Evolutionary conservation across 345 rosid species (phyloP).

Genomic region (Turritis glabra): DNA sequence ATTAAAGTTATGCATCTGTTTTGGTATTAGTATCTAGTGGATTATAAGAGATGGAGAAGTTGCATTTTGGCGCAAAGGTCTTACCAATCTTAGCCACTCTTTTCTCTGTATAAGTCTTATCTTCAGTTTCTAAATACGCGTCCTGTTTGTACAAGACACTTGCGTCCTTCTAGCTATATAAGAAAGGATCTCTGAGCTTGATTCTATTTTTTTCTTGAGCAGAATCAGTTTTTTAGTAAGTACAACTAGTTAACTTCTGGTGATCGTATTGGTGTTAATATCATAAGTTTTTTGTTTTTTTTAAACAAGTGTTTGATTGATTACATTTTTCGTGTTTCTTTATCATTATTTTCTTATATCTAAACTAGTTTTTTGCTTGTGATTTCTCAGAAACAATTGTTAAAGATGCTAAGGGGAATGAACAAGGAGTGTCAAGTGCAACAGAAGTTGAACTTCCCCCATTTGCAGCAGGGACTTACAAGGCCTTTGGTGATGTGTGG

Average conservation of each 20-base stretch:
- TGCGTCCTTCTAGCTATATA: not conserved
- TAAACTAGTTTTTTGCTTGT: constrained; percentile 6
- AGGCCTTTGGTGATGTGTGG: constrained; percentile 43
- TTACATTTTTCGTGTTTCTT: not conserved
- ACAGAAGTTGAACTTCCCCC: constrained; percentile 30
- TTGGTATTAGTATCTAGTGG: not conserved
- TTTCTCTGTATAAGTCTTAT: not conserved
- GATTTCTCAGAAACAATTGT: constrained; percentile 7
- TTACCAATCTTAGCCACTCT: not conserved
- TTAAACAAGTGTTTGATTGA: not conserved
- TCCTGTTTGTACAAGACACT: not conserved
- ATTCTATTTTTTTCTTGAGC: not conserved
- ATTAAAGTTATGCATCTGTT: too few relatives aligned
- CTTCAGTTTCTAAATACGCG: not conserved
- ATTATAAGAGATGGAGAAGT: not conserved
- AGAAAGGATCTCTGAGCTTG: not conserved
- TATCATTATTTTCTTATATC: not conserved
- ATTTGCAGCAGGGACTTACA: constrained; percentile 46
- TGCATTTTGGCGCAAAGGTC: not conserved
- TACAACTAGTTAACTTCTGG: not conserved
- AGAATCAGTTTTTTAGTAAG: not conserved
- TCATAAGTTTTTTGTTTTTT: not conserved
- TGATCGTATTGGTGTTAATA: not conserved
- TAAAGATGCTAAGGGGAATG: not conserved
- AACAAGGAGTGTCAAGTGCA: not conserved